Evolutionary conservation across 2,329 filamentous ascomycete species (phyloP).

Genomic region (Monosporascus cannonballus): DNA sequence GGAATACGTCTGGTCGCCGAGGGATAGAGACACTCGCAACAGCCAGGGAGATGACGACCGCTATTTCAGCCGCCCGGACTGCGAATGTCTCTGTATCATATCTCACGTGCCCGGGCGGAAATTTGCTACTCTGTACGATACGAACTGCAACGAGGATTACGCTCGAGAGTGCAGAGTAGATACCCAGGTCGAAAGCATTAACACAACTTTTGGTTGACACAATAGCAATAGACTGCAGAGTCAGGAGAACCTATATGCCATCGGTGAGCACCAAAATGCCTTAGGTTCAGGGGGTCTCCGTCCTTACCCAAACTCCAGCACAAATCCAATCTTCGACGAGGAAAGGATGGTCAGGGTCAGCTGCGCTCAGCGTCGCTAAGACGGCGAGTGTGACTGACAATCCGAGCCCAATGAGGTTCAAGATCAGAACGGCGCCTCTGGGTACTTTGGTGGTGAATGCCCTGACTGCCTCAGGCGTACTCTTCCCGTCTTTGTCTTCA

Average conservation of each 20-base stretch:
- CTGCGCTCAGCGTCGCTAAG: constrained; percentile 36
- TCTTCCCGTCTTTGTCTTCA: constrained; percentile 63
- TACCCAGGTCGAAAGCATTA: constrained; percentile 46
- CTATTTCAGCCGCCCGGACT: constrained; percentile 43
- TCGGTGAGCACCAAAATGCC: constrained; percentile 9
- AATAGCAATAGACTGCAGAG: constrained; percentile 46
- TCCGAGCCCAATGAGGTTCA: constrained; percentile 47
- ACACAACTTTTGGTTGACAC: constrained; percentile 44
- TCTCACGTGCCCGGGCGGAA: constrained; percentile 29
- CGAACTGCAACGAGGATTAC: constrained; percentile 37
- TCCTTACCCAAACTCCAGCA: constrained; percentile 56
- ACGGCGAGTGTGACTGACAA: constrained; percentile 52
- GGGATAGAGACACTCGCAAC: constrained; percentile 51
- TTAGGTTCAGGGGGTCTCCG: constrained; percentile 9
- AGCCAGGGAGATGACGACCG: constrained; percentile 36
- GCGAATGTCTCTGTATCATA: constrained; percentile 29
- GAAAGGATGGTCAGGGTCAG: constrained; percentile 27
- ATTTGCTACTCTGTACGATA: constrained; percentile 37
- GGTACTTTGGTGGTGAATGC: constrained; percentile 56
- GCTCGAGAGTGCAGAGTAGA: constrained; percentile 44
- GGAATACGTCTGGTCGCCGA: constrained; percentile 61
- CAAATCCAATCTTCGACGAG: constrained; percentile 54
- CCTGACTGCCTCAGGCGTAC: constrained; percentile 55
- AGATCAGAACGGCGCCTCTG: constrained; percentile 47
- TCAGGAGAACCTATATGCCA: constrained; percentile 38